Evolutionary conservation across 2,329 filamentous ascomycete genomes (phyloP), one percentile per base, ranked within the genome.

Genomic region (Coleophoma eucalyptorum): DNA sequence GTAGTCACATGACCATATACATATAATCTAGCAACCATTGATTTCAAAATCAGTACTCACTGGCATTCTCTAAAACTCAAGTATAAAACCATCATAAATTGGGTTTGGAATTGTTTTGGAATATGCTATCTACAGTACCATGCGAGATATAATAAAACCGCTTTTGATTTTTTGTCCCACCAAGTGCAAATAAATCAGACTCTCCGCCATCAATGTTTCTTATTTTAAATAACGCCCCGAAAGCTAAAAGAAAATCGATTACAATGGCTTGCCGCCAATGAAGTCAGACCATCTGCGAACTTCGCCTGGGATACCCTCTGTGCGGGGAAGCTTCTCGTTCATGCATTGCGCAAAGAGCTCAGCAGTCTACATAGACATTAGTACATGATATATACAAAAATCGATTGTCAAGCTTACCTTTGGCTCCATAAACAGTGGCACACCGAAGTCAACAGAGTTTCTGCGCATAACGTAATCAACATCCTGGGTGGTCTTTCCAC

Each of bases 381-480:
- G 50, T 48, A 47, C 46, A 46, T 16, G 32, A n/a, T 42, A 10
- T 13, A 38, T 16, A n/a, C 32, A 18, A 21, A 44, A 34, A 43
- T 7, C 26, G 21, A 47, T 45, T 13, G 26, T 48, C 49, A 50
- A 58, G 70, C 83, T 75, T 77, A 95, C 91, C 86, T 94, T 93
- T 49, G 92, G 90, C 77, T 97, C 93, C 92, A 97, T 97, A 72
- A 99, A 97, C 50, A 99, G 78, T 45, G 94, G 94, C 32, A 97
- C 91, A 62, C 93, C 93, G 70, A 99, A 99, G 74, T 99, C 94
- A 50, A 99, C 94, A 26, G 94, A 94, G 67, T 99, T 99, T 68
- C 94, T 84, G 65, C 94, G 84, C 93, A 97, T 97, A 51, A 99
- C 91, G 65, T 99, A 99, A 76, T 99, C 92, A 65, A 95, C 90